A percentile compares a stretch with the other conserved stretches of the same genome.
These are phyloP conservation scores for Talaromyces atroroseus DNA, from an alignment of 2,329 filamentous ascomycete species.

Conservation along the genomic window DNA sequence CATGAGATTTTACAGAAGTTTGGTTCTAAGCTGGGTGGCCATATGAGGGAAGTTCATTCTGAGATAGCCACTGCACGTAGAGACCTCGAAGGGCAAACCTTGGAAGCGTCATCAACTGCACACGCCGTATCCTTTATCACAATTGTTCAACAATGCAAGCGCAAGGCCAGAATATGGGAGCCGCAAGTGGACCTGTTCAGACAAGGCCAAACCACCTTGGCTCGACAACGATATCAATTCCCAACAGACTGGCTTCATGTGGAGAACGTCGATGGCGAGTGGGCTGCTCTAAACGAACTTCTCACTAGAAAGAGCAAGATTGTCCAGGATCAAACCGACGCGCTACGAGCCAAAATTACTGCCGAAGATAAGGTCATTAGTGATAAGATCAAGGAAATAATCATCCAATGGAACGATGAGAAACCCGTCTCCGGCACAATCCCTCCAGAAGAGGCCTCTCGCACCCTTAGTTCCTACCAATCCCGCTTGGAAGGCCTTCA, in stretches of 20 bases:
- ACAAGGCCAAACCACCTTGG: constrained; percentile 87
- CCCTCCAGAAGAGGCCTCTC: constrained; percentile 79
- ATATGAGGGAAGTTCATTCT: constrained; percentile 86
- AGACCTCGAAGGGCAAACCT: constrained; percentile 83
- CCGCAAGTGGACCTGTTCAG: constrained; percentile 94
- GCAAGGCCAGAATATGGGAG: constrained; percentile 88
- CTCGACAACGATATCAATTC: constrained; percentile 89
- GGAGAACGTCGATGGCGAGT: constrained; percentile 93
- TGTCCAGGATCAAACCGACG: constrained; percentile 93
- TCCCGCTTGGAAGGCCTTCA: constrained; percentile 76
- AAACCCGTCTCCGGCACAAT: constrained; percentile 95
- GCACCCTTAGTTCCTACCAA: constrained; percentile 77
- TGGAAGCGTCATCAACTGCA: constrained; percentile 91
- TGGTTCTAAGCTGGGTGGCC: constrained; percentile 76
- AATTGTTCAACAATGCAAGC: constrained; percentile 91
- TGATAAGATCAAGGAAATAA: constrained; percentile 81
- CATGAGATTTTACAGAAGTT: constrained; percentile 95
- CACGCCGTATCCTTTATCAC: constrained; percentile 98
- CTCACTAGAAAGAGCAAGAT: constrained; percentile 89
- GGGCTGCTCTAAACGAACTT: constrained; percentile 88
- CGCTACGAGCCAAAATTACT: constrained; percentile 85
- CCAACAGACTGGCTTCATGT: constrained; percentile 91
- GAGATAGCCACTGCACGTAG: constrained; percentile 87
- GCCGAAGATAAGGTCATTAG: constrained; percentile 89
- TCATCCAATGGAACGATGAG: constrained; percentile 85